Conservation (phyloP, 2,329 filamentous ascomycete genomes). For the Sporothrix dimorphospora region DNA sequence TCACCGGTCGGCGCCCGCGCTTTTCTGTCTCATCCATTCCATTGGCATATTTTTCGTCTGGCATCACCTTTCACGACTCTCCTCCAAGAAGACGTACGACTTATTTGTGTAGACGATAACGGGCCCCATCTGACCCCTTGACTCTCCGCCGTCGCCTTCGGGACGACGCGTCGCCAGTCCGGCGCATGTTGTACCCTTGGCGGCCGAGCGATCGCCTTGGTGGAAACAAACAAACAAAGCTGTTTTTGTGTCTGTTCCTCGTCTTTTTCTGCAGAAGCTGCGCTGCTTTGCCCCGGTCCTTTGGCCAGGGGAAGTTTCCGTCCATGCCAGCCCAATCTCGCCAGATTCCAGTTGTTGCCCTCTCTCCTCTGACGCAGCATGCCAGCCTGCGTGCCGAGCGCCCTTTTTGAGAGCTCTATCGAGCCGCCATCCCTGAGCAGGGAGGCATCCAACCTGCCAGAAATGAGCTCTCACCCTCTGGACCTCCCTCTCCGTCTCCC, state of each 20-base stretch:
- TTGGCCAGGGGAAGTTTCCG: background rate
- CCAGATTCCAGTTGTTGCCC: slow-evolving; percentile 27
- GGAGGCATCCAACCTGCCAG: slow-evolving; percentile 4
- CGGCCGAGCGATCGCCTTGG: slow-evolving; percentile 6
- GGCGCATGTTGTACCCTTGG: slow-evolving; percentile 11
- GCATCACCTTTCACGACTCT: background rate
- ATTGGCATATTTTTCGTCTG: background rate
- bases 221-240: slow-evolving; percentile 14
- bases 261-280: background rate
- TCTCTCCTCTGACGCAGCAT: slow-evolving; percentile 23
- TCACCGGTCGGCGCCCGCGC: background rate
- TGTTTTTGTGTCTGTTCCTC: background rate
- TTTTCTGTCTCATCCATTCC: slow-evolving; percentile 19
- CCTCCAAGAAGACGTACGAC: background rate
- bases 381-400: slow-evolving; percentile 21
- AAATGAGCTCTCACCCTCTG: background rate
- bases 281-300: background rate
- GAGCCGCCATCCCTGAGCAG: slow-evolving; percentile 26
- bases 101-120: background rate
- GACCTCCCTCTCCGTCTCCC: background rate
- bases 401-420: background rate
- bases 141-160: background rate
- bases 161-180: slow-evolving; percentile 19
- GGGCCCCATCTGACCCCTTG: background rate
- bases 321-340: slow-evolving; percentile 23